Percentiles rank a stretch among this genome's conserved stretches.
Evolutionary conservation across 805 yeast genomes (phyloP).

Genomic region (Spathaspora arborariae): DNA sequence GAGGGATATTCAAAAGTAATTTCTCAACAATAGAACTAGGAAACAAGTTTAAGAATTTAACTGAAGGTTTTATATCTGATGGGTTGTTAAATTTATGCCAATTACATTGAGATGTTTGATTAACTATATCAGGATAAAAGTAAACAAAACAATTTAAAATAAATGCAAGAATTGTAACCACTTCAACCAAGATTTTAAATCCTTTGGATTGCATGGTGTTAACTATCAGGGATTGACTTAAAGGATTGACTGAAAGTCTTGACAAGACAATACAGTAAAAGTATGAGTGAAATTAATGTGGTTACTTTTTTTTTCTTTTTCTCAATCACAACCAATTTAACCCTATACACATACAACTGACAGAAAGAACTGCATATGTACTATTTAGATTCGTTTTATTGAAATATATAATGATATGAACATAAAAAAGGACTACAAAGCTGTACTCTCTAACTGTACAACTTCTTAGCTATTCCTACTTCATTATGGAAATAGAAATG

Average conservation of each 20-base stretch:
- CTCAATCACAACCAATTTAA: too few species aligned
- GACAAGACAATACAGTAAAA: too few species aligned
- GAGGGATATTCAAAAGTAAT: conserved; percentile 19
- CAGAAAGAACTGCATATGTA: too few species aligned
- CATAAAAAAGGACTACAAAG: neutral
- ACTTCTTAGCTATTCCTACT: neutral
- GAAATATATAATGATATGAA: neutral
- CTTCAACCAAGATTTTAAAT: conserved; percentile 2
- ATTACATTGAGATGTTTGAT: conserved; percentile 48
- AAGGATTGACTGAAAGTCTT: too few species aligned
- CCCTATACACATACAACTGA: neutral
- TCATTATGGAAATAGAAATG: neutral
- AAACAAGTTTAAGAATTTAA: conserved; percentile 6
- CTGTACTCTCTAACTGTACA: too few species aligned
- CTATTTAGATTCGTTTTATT: neutral
- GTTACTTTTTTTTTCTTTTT: neutral
- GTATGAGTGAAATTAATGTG: neutral
- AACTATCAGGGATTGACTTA: too few species aligned
- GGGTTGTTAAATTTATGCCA: conserved; percentile 44
- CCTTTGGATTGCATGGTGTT: neutral
- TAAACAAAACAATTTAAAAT: conserved; percentile 61
- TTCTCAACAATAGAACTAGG: conserved; percentile 12
- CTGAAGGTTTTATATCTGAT: neutral
- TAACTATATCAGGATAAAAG: conserved; percentile 65
- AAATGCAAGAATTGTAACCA: conserved; percentile 28